phyloP scores from a whole-genome alignment of 352 stramenopile genomes.

The Globisporangium paddicum region DNA sequence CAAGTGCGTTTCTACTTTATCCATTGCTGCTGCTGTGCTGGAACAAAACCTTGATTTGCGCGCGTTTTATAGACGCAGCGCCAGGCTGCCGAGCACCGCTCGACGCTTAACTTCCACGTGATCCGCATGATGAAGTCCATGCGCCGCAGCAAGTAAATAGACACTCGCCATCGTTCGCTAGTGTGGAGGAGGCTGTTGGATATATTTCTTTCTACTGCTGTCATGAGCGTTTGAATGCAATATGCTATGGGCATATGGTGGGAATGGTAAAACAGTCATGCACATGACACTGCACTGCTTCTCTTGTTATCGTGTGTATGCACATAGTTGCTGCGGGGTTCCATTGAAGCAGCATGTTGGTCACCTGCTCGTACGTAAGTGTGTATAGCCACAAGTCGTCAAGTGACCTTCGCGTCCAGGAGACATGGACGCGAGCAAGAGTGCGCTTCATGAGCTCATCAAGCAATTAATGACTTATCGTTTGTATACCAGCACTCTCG shows the following conservation, averaged over 20 bases:
- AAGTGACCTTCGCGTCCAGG: no score
- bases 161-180: background rate
- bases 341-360: no score
- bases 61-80: conserved; percentile 32
- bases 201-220: background rate
- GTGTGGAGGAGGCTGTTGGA: background rate
- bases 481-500: background rate
- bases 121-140: conserved; percentile 86
- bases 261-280: no score
- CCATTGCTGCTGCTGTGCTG: background rate
- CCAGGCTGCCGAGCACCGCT: conserved; percentile 65
- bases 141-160: conserved; percentile 25
- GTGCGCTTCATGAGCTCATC: no score
- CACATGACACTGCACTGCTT: no score
- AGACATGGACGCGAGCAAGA: no score
- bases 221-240: no score
- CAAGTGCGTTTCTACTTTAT: conserved; percentile 3
- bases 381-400: no score
- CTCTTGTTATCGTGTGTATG: no score
- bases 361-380: no score
- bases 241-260: no score
- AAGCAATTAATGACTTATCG: background rate
- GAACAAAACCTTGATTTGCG: background rate
- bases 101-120: conserved; percentile 86
- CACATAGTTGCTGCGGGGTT: no score